Evolutionary conservation across 257 asterid species (phyloP).

Genomic region (Paulownia fortunei): DNA sequence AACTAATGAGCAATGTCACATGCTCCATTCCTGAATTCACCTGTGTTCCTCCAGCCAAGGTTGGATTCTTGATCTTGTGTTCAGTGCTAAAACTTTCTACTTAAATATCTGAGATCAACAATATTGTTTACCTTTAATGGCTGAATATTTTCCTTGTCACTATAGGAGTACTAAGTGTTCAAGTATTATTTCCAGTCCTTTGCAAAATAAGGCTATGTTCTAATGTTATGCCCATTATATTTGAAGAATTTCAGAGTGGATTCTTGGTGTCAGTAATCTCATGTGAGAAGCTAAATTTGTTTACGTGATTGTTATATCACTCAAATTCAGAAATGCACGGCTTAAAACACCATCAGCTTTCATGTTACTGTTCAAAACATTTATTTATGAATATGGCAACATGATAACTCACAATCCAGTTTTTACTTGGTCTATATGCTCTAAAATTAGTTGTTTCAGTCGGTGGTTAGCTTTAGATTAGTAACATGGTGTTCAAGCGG

Average conservation of each 20-base stretch:
- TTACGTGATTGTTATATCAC: neutral
- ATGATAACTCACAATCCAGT: neutral
- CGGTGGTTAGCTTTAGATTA: neutral
- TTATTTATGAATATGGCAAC: neutral
- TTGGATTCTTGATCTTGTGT: conserved; percentile 34
- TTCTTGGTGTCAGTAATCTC: neutral
- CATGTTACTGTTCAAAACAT: neutral
- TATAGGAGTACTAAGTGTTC: conserved; percentile 1
- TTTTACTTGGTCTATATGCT: neutral
- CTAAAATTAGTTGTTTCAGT: neutral
- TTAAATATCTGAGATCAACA: neutral
- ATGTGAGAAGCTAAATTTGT: neutral
- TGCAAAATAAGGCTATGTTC: neutral
- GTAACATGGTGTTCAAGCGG: neutral
- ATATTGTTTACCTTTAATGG: neutral
- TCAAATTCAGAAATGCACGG: neutral
- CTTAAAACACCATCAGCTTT: neutral
- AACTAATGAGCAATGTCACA: conserved; percentile 79
- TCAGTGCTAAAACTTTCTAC: neutral
- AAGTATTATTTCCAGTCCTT: neutral
- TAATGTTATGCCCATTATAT: neutral
- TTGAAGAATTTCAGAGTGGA: neutral
- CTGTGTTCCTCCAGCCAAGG: conserved; percentile 93
- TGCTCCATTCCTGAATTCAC: conserved; percentile 97
- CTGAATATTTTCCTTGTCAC: neutral